A percentile compares a stretch with the other conserved stretches of the same genome.
phyloP scores from a whole-genome alignment of 352 stramenopile species.

The Phytophthora fragariaefolia region DNA sequence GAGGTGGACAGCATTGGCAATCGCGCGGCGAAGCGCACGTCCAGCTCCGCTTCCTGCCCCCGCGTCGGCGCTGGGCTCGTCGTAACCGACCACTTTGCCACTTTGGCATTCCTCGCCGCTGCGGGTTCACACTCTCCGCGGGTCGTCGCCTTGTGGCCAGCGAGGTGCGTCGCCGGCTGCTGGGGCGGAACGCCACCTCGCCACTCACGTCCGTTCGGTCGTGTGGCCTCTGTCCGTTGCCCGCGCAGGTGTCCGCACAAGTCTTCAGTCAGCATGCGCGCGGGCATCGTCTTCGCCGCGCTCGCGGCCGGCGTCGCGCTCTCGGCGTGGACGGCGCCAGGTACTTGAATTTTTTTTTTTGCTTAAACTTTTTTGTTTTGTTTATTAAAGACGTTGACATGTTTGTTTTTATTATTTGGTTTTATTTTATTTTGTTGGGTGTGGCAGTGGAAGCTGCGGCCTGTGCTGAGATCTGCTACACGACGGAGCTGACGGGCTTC shows the following conservation, averaged over 20 bases:
- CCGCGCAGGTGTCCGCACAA: neutral
- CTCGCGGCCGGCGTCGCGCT: constrained; percentile 12
- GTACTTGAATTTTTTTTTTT: too few relatives aligned
- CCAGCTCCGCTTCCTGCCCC: neutral
- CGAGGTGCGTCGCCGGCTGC: constrained; percentile 14
- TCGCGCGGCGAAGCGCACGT: neutral
- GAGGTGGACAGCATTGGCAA: neutral
- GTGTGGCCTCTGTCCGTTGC: constrained; percentile 22
- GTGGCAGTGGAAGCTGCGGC: constrained; percentile 31
- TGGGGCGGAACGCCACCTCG: constrained; percentile 18
- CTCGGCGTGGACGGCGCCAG: neutral
- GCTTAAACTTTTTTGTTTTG: too few relatives aligned
- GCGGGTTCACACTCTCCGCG: too few relatives aligned
- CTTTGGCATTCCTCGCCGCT: neutral
- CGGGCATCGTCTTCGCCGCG: constrained; percentile 4
- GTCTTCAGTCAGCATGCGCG: constrained; percentile 15
- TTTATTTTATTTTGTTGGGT: constrained; percentile 9
- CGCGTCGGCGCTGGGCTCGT: too few relatives aligned
- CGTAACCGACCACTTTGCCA: neutral
- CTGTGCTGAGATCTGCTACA: constrained; percentile 49
- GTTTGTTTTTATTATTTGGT: neutral
- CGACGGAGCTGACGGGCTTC: constrained; percentile 49
- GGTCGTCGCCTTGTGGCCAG: constrained; percentile 18
- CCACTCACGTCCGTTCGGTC: constrained; percentile 21
- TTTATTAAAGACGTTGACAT: too few relatives aligned